These are phyloP conservation scores for Sugiyamaella valdiviana DNA, from an alignment of 805 yeast genomes.

Conservation along the genomic window DNA sequence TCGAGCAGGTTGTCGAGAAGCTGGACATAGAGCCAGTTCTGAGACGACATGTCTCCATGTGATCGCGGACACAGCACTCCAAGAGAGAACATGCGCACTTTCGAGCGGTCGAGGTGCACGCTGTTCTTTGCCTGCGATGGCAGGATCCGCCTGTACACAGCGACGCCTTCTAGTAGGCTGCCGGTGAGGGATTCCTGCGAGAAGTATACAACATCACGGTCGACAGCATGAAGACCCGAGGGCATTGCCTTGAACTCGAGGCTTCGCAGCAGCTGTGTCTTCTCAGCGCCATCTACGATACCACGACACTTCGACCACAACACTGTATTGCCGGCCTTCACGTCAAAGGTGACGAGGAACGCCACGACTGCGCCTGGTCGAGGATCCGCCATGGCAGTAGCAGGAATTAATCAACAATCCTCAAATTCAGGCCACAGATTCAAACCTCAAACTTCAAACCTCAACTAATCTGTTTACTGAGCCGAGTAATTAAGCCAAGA, in stretches of 20 bases:
- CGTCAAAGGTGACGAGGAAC: slow-evolving; percentile 48
- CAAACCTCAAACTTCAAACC: too few relatives aligned
- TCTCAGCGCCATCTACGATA: slow-evolving; percentile 8
- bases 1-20: slow-evolving; percentile 19
- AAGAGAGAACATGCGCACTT: slow-evolving; percentile 53
- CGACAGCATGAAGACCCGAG: slow-evolving; percentile 55
- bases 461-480: too few relatives aligned
- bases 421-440: too few relatives aligned
- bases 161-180: slow-evolving; percentile 36
- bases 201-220: slow-evolving; percentile 50
- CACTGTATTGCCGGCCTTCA: slow-evolving; percentile 44
- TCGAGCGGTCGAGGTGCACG: not conserved
- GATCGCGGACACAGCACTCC: slow-evolving; percentile 41
- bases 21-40: slow-evolving; percentile 37
- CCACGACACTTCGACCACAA: slow-evolving; percentile 35
- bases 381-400: too few relatives aligned
- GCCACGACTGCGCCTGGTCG: slow-evolving; percentile 24
- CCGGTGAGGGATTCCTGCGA: slow-evolving; percentile 26
- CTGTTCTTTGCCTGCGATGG: not conserved
- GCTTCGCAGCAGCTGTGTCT: slow-evolving; percentile 32
- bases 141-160: slow-evolving; percentile 39
- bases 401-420: too few relatives aligned
- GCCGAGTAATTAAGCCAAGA: too few relatives aligned
- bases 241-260: slow-evolving; percentile 64
- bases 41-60: slow-evolving; percentile 10